These are phyloP conservation scores for Cordyceps javanica DNA, from an alignment of 2,329 filamentous ascomycete genomes.

Conservation along the genomic window DNA sequence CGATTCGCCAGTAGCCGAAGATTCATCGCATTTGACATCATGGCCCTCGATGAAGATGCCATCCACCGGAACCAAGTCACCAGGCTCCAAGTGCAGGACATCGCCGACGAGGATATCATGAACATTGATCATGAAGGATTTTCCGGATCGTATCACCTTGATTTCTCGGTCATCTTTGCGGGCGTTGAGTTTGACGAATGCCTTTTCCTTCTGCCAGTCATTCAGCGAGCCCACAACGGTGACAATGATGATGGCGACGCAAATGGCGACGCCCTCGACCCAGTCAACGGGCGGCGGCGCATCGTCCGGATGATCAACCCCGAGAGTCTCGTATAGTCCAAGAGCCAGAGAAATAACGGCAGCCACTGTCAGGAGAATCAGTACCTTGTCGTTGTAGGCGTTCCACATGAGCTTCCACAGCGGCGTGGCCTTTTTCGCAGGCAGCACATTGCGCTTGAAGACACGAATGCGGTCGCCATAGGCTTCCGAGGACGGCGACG, in stretches of 20 bases:
- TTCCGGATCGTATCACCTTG: constrained; percentile 62
- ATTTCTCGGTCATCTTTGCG: constrained; percentile 60
- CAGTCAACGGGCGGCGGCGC: constrained; percentile 47
- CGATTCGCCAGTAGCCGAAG: constrained; percentile 67
- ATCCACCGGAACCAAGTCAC: constrained; percentile 65
- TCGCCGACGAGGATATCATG: constrained; percentile 65
- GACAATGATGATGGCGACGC: constrained; percentile 58
- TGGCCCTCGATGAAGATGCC: constrained; percentile 58
- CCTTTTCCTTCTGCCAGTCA: constrained; percentile 62
- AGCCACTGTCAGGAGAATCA: constrained; percentile 63
- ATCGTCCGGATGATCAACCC: constrained; percentile 22
- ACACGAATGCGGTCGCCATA: constrained; percentile 14
- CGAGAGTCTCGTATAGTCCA: constrained; percentile 62
- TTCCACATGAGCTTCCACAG: constrained; percentile 60
- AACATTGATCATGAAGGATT: constrained; percentile 55
- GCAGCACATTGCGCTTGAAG: constrained; percentile 49
- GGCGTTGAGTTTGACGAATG: constrained; percentile 56
- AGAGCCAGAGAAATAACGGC: constrained; percentile 63
- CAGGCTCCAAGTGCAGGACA: constrained; percentile 61
- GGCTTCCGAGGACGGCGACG: constrained; percentile 17
- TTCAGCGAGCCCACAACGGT: constrained; percentile 57
- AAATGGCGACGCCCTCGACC: constrained; percentile 63
- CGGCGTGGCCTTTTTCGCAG: constrained; percentile 56
- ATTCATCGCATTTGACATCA: constrained; percentile 60
- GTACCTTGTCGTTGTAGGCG: constrained; percentile 68